Evolutionary conservation across 345 rosid genomes (phyloP), one percentile per base, ranked within the genome.

Genomic region (Isatis tinctoria): DNA sequence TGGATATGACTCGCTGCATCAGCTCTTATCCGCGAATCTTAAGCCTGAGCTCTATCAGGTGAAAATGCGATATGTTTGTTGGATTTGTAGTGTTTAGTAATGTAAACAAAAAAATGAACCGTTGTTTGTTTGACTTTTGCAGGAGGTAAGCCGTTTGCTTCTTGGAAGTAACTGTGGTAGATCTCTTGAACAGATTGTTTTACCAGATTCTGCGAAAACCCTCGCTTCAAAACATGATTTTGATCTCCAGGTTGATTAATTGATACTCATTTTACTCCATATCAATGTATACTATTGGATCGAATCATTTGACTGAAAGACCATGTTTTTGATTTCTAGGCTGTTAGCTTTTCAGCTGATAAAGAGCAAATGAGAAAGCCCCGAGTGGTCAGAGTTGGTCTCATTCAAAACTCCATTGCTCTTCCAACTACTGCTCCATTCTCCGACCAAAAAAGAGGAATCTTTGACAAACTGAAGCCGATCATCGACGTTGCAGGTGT

Each of bases 91-190:
- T 65, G 41, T 27, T 13, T 53, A 39, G 12, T 68, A 54, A 1
- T 28, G 7, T 54, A n/a, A 20, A n/a, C n/a, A 76, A 57, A 54
- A 59, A n/a, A n/a, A 14, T 51, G 60, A 54, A 45, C 26, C 24
- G 24, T 74, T 35, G n/a, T 12, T 47, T 64, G 68, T 18, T 14
- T 64, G 22, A 51, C 2, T 76, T n/a, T 68, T 81, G 44, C 85
- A 92, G 96, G 97, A 95, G 83, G 99, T 88, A 45, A 86, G 86
- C 74, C 84, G 93, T 48, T 65, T 95, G 84, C 86, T 95, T 40
- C 71, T 80, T 6, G 97, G 99, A 24, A 70, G 91, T 49, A 92
- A 92, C 81, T 86, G 93, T 74, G 99, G 96, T 28, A 83, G 32
- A 67, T 22, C 87, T 1, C 87, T 91, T 65, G 83, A 82, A 65